A percentile compares a stretch with the other conserved stretches of the same genome.
These are phyloP conservation scores for Lactarius akahatsu DNA, from an alignment of 768 basidiomycete species.

Conservation along the genomic window DNA sequence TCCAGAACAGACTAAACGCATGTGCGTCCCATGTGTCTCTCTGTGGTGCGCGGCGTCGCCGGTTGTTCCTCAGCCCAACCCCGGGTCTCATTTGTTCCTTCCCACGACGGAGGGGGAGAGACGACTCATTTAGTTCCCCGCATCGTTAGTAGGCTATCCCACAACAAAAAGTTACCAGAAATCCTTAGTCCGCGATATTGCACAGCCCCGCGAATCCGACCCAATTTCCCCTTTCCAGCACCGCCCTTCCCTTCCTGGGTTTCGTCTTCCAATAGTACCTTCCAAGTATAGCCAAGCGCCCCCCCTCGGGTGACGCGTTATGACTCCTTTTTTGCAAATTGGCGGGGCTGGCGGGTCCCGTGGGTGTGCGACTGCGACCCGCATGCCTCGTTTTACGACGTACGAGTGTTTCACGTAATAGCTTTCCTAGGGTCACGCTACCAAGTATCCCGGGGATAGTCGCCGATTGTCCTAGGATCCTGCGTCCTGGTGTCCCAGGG, in stretches of 20 bases:
- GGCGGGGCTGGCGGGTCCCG: neutral
- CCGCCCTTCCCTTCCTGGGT: slow-evolving; percentile 3
- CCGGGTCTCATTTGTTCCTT: neutral
- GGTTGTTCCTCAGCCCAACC: neutral
- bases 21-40: slow-evolving; percentile 7
- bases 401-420: neutral
- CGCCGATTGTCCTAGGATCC: slow-evolving; percentile 15
- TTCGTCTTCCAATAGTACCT: neutral
- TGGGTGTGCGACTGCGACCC: neutral
- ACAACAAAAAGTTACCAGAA: neutral
- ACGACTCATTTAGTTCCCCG: neutral
- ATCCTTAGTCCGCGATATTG: neutral
- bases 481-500: neutral
- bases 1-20: neutral
- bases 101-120: neutral
- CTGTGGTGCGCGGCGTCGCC: neutral
- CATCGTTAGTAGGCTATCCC: neutral
- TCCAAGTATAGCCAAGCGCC: neutral
- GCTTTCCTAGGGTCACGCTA: neutral
- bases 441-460: neutral
- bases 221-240: neutral
- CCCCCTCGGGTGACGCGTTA: slow-evolving; percentile 12
- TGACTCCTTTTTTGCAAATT: slow-evolving; percentile 20
- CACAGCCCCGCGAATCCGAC: slow-evolving; percentile 5
- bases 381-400: slow-evolving; percentile 6